phyloP scores from a whole-genome alignment of 148 eudicot genomes.

The Nepenthes gracilis region DNA sequence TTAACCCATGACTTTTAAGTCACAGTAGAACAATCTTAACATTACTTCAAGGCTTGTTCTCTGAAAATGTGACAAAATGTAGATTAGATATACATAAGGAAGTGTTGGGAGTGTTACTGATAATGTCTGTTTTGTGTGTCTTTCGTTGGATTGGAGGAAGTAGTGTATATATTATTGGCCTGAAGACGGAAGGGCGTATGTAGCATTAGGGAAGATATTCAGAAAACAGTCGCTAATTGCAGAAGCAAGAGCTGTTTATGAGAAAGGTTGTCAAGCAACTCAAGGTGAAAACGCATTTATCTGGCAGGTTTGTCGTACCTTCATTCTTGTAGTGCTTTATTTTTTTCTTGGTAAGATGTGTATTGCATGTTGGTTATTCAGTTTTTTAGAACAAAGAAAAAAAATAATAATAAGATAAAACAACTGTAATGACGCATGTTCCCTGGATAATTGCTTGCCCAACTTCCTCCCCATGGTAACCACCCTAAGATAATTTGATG shows the following conservation, averaged over 20 bases:
- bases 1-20: too few relatives aligned
- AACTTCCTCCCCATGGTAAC: too few relatives aligned
- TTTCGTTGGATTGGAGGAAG: slow-evolving; percentile 4
- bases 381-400: too few relatives aligned
- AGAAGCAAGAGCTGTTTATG: slow-evolving; percentile 86
- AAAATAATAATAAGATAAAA: too few relatives aligned
- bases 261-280: slow-evolving; percentile 93
- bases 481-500: too few relatives aligned
- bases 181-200: slow-evolving; percentile 90
- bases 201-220: slow-evolving; percentile 73
- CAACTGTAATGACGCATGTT: too few relatives aligned
- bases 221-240: slow-evolving; percentile 59
- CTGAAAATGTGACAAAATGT: too few relatives aligned
- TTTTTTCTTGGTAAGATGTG: neutral
- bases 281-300: slow-evolving; percentile 92
- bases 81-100: neutral
- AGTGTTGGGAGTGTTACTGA: slow-evolving; percentile 2
- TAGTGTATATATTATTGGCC: slow-evolving; percentile 92
- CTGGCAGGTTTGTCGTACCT: slow-evolving; percentile 65
- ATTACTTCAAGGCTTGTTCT: neutral
- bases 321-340: neutral
- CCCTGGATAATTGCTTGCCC: too few relatives aligned
- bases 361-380: neutral
- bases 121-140: slow-evolving; percentile 2
- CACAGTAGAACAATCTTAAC: too few relatives aligned